Base-by-base conservation (phyloP, 441 rosid species). In the Brassica balearica region DNA sequence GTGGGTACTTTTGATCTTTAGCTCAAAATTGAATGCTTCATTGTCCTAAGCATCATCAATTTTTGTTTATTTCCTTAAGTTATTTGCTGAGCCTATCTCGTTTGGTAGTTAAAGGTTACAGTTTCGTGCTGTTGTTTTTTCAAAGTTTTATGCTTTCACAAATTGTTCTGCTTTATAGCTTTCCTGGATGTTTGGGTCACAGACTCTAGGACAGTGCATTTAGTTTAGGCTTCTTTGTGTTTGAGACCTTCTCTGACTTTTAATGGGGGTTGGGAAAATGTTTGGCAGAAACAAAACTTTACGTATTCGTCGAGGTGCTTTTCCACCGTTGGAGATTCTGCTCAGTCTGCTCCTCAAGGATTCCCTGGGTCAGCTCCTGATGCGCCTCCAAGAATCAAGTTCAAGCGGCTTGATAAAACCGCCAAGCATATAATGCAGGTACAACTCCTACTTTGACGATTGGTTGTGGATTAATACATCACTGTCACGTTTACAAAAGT, bases 401-500 rank as follows among this genome's bases (percentile, higher is more conserved):
- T 92, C 66, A 95, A 95, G 88, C 90, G 97, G 74, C 95, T 90
- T 38, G 98, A 91, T 85, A 95, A 95, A 84, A 89, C 94, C 55
- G 93, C 92, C 41, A 83, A 83, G 86, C 87, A 95, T 77, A 92
- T 95, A 68, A 95, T 92, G 99, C 90, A 89, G 95, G 97, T 80
- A 46, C 22, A 14, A 46, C 58, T 43, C 1, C 11, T 36, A 63
- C 34, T 69, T 41, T 15, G 32, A 61, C 38, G 38, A 15, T 70
- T 53, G 27, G 2, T 70, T 77, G 80, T 17, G 46, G 20, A 19
- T 20, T 3, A 12, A 20, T 46, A 48, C 72, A 62, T 3, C 78
- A 58, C 65, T 41, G 64, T 29, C 34, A 29, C 7, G 34, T 29
- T 29, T 29, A 29, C 41, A 7, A 2, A 34, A 34, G 41, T 34